Conservation (phyloP, 169 alveolate species). For the Cryptosporidium bovis region DNA sequence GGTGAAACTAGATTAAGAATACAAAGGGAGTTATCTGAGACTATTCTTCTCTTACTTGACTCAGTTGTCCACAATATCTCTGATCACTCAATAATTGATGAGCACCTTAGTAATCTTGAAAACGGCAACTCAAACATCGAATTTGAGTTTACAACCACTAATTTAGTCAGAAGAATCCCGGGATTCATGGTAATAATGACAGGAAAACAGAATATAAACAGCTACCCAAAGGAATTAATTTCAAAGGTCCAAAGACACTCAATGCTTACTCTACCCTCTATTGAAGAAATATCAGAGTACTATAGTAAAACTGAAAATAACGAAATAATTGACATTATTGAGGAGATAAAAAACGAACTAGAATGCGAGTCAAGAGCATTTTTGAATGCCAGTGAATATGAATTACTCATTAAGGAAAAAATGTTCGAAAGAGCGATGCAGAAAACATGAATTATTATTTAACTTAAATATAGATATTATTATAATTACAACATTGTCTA, state of each 20-base stretch:
- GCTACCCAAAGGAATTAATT: conserved; percentile 4
- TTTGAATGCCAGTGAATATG: conserved; percentile 44
- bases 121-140: too few species aligned
- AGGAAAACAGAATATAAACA: conserved; percentile 1
- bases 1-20: conserved; percentile 48
- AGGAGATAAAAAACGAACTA: conserved; percentile 28
- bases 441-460: background rate
- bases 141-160: background rate
- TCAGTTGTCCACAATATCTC: conserved; percentile 14
- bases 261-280: conserved; percentile 17
- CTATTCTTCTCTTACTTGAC: conserved; percentile 42
- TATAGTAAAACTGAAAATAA: background rate
- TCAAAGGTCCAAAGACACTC: conserved; percentile 34
- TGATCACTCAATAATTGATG: background rate
- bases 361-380: background rate
- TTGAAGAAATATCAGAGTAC: conserved; percentile 18
- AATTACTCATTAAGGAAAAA: conserved; percentile 32
- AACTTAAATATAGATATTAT: background rate
- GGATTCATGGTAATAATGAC: conserved; percentile 64
- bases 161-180: conserved; percentile 10
- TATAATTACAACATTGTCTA: background rate
- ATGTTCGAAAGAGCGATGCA: conserved; percentile 7
- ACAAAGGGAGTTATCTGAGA: conserved; percentile 26
- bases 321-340: background rate
- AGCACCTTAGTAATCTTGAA: too few species aligned